A percentile compares a stretch with the other conserved stretches of the same genome.
Evolutionary conservation across 164 flowering plant species (phyloP).

Genomic region (Magnolia kwangsiensis): DNA sequence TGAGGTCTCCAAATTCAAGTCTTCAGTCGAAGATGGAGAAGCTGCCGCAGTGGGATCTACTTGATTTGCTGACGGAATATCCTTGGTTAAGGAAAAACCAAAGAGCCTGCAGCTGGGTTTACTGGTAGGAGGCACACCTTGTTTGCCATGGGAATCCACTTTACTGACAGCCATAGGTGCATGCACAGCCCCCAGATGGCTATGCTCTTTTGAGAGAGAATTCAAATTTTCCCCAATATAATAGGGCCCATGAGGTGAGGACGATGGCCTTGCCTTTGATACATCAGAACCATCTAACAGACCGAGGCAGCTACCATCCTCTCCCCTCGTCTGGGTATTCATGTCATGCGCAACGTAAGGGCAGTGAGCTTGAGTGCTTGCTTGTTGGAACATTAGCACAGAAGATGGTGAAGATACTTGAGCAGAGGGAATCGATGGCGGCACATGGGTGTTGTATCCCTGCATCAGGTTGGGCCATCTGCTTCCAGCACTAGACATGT

Average conservation of each 20-base stretch:
- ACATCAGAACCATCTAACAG: conserved; percentile 15
- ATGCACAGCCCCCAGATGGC: conserved; percentile 17
- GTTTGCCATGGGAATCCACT: conserved; percentile 20
- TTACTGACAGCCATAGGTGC: conserved; percentile 14
- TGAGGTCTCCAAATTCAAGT: conserved; percentile 22
- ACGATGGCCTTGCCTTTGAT: conserved; percentile 13
- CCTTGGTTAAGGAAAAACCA: conserved; percentile 79
- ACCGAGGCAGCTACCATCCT: conserved; percentile 10
- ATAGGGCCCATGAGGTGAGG: conserved; percentile 11
- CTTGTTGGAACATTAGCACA: conserved; percentile 65
- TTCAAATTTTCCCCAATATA: conserved; percentile 14
- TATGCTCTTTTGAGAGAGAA: conserved; percentile 16
- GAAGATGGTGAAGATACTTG: conserved; percentile 75
- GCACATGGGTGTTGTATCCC: conserved; percentile 25
- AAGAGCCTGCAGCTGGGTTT: conserved; percentile 73
- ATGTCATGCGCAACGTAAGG: conserved; percentile 9
- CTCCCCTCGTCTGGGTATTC: conserved; percentile 22
- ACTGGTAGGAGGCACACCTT: conserved; percentile 26
- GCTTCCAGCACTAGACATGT: conserved; percentile 26
- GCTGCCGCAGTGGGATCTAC: conserved; percentile 23
- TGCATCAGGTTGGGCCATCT: conserved; percentile 37
- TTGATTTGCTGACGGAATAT: conserved; percentile 20
- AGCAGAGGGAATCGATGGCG: conserved; percentile 20
- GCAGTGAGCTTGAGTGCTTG: conserved; percentile 26
- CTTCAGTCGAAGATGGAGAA: conserved; percentile 22